Percentiles rank a stretch among this genome's conserved stretches.
Evolutionary conservation across 2,329 filamentous ascomycete species (phyloP).

Genomic region (Fusarium poae): DNA sequence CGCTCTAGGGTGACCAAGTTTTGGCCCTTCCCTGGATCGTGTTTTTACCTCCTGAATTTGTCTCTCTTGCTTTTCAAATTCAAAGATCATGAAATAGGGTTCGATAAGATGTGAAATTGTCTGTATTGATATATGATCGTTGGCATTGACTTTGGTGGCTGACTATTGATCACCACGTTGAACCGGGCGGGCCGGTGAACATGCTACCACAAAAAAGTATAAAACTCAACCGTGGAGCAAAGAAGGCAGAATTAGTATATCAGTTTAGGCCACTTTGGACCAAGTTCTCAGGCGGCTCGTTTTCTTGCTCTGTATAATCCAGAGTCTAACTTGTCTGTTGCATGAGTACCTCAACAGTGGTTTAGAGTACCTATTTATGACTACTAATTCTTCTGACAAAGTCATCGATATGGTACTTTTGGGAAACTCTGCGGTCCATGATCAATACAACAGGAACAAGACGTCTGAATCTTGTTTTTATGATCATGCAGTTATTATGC

Average conservation of each 20-base stretch:
- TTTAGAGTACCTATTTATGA: neutral
- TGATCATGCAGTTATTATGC: too few relatives aligned
- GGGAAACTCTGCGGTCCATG: neutral
- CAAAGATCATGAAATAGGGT: neutral
- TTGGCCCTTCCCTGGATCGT: neutral
- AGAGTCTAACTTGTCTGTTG: neutral
- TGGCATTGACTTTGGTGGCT: conserved; percentile 9
- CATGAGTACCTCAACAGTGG: neutral
- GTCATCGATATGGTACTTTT: neutral
- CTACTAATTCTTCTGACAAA: neutral
- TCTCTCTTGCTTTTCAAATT: neutral
- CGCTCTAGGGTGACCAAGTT: conserved; percentile 11
- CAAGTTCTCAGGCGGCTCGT: neutral
- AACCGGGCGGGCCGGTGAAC: conserved; percentile 33
- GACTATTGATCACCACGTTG: conserved; percentile 26
- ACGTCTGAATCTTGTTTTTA: neutral
- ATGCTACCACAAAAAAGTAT: neutral
- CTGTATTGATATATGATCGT: neutral
- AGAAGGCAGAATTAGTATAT: neutral
- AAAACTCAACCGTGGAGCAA: neutral
- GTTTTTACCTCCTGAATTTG: neutral
- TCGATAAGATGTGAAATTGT: neutral
- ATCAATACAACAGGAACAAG: neutral
- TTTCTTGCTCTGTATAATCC: neutral
- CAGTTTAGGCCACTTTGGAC: neutral